Evolutionary conservation across 306 rosid species (phyloP).

Genomic region (Dryas alaskensis): DNA sequence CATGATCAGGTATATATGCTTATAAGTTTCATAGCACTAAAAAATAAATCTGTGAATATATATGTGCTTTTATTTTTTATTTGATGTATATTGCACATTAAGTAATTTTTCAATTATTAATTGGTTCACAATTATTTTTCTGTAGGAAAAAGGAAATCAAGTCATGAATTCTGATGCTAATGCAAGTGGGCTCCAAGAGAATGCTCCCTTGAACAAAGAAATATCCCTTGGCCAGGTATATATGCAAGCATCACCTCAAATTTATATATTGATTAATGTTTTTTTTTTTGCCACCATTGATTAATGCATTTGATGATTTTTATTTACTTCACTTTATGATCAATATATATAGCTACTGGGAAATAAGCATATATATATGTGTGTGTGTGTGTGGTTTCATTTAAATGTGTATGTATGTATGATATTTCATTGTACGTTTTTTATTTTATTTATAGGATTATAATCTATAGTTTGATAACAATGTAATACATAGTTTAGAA

Average conservation of each 20-base stretch:
- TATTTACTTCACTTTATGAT: not conserved
- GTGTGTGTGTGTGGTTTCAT: too few relatives aligned
- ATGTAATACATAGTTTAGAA: too few relatives aligned
- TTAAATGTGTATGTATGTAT: too few relatives aligned
- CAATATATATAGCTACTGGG: too few relatives aligned
- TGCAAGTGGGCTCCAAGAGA: slow-evolving; percentile 1
- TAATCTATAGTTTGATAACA: too few relatives aligned
- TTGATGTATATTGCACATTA: not conserved
- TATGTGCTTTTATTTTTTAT: too few relatives aligned
- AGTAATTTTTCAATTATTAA: not conserved
- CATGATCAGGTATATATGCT: not conserved
- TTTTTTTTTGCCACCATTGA: too few relatives aligned
- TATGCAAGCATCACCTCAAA: not conserved
- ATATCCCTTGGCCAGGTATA: slow-evolving; percentile 2
- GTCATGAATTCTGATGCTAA: not conserved
- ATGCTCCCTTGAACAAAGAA: slow-evolving; percentile 8
- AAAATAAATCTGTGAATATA: not conserved
- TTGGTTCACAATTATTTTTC: not conserved
- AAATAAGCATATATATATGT: too few relatives aligned
- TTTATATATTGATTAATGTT: too few relatives aligned
- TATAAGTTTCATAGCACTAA: not conserved
- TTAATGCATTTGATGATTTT: not conserved
- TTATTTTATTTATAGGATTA: too few relatives aligned
- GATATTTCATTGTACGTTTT: too few relatives aligned
- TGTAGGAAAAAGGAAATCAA: not conserved